A percentile compares a stretch with the other conserved stretches of the same genome.
phyloP scores from a whole-genome alignment of 768 basidiomycete genomes.

The Chalciporus sphaerocephalus region DNA sequence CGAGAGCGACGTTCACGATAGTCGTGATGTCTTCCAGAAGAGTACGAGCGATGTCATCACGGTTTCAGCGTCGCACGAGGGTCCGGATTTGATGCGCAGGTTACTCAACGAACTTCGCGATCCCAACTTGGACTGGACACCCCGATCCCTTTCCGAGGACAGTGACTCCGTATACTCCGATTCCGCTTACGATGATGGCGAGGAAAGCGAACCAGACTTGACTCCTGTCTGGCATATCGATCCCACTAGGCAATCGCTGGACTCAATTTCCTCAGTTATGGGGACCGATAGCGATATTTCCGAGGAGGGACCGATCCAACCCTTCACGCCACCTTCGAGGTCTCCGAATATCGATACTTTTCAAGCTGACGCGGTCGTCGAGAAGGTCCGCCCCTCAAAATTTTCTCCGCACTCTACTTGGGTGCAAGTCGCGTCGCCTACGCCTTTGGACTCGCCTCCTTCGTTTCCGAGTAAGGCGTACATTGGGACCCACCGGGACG shows the following conservation, averaged over 20 bases:
- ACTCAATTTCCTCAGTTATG: background rate
- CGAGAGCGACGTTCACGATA: background rate
- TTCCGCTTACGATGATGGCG: background rate
- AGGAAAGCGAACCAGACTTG: background rate
- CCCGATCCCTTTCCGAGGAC: slow-evolving; percentile 4
- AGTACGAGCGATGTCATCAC: background rate
- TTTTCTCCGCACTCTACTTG: background rate
- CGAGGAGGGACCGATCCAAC: slow-evolving; percentile 3
- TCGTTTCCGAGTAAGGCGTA: slow-evolving; percentile 1
- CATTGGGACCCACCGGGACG: slow-evolving; percentile 2
- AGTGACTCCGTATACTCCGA: slow-evolving; percentile 1
- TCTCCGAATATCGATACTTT: background rate
- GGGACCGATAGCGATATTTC: slow-evolving; percentile 2
- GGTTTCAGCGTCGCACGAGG: background rate
- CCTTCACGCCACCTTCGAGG: slow-evolving; percentile 3
- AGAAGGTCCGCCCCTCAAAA: background rate
- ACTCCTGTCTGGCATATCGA: background rate
- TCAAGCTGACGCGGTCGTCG: background rate
- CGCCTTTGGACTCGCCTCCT: background rate
- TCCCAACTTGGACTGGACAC: slow-evolving; percentile 4
- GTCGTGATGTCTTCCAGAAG: background rate
- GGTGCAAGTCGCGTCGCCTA: background rate
- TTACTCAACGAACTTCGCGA: slow-evolving; percentile 17
- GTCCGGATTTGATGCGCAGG: slow-evolving; percentile 9
- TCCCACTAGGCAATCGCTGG: background rate